Conservation (phyloP, 306 rosid species). For the Aeschynomene evenia region DNA sequence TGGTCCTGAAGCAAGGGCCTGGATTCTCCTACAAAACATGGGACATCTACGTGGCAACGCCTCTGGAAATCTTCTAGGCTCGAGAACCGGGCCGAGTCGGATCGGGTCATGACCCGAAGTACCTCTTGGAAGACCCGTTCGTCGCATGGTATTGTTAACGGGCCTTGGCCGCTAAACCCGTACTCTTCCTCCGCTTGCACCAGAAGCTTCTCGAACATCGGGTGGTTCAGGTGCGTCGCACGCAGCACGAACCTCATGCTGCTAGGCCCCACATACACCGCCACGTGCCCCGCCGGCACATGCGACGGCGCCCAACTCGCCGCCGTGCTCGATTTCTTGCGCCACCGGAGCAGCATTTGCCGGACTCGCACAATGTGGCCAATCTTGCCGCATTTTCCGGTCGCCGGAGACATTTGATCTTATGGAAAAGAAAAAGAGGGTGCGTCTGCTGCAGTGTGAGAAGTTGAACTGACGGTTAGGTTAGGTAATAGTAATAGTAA, state of each 20-base stretch:
- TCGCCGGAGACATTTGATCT: constrained; percentile 37
- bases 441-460: no score
- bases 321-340: constrained; percentile 45
- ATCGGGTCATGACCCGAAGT: constrained; percentile 41
- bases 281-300: constrained; percentile 69
- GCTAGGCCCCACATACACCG: constrained; percentile 56
- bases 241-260: constrained; percentile 57
- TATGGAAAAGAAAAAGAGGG: neutral
- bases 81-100: constrained; percentile 33
- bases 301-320: constrained; percentile 39
- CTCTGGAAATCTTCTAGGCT: constrained; percentile 37
- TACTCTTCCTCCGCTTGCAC: constrained; percentile 70
- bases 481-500: no score
- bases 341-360: constrained; percentile 66
- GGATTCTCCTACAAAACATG: constrained; percentile 43
- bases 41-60: constrained; percentile 55
- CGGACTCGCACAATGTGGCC: constrained; percentile 63
- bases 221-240: constrained; percentile 66
- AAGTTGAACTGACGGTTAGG: neutral
- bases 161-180: constrained; percentile 64
- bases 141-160: constrained; percentile 62
- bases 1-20: constrained; percentile 55
- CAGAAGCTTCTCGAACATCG: constrained; percentile 65
- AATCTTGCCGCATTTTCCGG: constrained; percentile 43
- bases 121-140: constrained; percentile 62